Evolutionary conservation across 768 basidiomycete genomes (phyloP).

Genomic region (Hydnum rufescens): DNA sequence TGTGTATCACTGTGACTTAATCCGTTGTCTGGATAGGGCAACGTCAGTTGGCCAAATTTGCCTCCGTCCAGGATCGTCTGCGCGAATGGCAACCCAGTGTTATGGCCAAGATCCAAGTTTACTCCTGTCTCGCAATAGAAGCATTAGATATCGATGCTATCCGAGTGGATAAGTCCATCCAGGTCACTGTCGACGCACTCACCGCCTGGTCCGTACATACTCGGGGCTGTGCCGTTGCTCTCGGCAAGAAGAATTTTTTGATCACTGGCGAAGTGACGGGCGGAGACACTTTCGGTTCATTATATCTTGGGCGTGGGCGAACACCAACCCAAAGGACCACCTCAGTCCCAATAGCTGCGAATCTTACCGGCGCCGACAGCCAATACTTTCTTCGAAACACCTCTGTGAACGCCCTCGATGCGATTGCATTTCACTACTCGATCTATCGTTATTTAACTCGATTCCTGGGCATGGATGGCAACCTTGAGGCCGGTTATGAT

Average conservation of each 20-base stretch:
- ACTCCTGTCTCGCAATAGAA: conserved; percentile 72
- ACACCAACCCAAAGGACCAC: conserved; percentile 34
- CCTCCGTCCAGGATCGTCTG: conserved; percentile 89
- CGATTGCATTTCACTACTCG: conserved; percentile 84
- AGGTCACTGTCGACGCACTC: conserved; percentile 68
- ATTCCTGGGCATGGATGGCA: conserved; percentile 92
- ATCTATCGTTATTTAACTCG: conserved; percentile 71
- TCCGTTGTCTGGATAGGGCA: conserved; percentile 37
- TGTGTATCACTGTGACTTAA: conserved; percentile 4
- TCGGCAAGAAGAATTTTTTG: conserved; percentile 74
- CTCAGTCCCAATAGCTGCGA: conserved; percentile 49
- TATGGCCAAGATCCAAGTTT: conserved; percentile 53
- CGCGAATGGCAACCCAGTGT: conserved; percentile 77
- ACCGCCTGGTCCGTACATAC: conserved; percentile 56
- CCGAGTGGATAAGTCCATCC: conserved; percentile 88
- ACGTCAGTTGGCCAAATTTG: conserved; percentile 86
- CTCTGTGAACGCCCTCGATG: conserved; percentile 43
- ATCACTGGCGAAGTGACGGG: conserved; percentile 90
- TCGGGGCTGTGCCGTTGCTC: conserved; percentile 44
- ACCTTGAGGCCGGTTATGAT: conserved; percentile 79
- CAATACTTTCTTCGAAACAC: conserved; percentile 66
- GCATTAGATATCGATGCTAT: conserved; percentile 86
- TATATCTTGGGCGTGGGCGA: conserved; percentile 81
- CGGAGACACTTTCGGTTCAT: conserved; percentile 72
- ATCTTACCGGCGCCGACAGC: conserved; percentile 35